Base-by-base conservation (phyloP, 306 rosid genomes). In the Inga laurina region DNA sequence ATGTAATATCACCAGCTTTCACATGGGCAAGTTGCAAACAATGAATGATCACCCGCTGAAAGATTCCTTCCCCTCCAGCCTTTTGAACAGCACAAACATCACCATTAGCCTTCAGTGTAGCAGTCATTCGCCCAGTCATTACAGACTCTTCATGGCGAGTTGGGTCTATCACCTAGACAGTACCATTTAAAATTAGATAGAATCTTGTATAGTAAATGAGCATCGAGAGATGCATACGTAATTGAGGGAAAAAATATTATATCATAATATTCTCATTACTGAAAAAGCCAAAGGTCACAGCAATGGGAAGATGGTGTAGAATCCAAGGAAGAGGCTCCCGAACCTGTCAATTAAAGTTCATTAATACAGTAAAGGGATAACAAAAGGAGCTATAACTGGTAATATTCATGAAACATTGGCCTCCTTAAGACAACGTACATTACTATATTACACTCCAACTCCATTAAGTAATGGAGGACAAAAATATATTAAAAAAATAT, bases 71-170 rank as follows among this genome's bases (percentile, higher is more conserved):
- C 30, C 98, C 98, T 7, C 99, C 99, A 74, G 97, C 93, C 85
- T 95, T 93, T 80, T 92, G 99, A 91, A 95, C 91, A 34, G 99
- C 87, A 86, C 99, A 95, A 82, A 93, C 86, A 73, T 95, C 98
- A 46, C 94, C 93, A 68, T 85, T 95, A 11, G 92, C 88, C 80
- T 95, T 95, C 59, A 93, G 87, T 41, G 98, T 92, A 4, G 92
- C 89, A 46, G 98, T 95, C 98, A 95, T 92, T 75, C 97, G 88
- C 32, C 96, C 98, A 14, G 94, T 93, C 97, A 93, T 93, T 73
- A 95, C 90, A 82, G 96, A 88, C 89, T 95, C 97, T 88, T 95
- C 99, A 37, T 77, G 86, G 85, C 92, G 86, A 52, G 97, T 95
- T 27, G 98, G 98, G 90, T 95, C 98, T 81, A 95, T 86, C 81